A percentile compares a stretch with the other conserved stretches of the same genome.
phyloP scores from a whole-genome alignment of 1,284 basidiomycete genomes.

The Cryptococcus sp. region DNA sequence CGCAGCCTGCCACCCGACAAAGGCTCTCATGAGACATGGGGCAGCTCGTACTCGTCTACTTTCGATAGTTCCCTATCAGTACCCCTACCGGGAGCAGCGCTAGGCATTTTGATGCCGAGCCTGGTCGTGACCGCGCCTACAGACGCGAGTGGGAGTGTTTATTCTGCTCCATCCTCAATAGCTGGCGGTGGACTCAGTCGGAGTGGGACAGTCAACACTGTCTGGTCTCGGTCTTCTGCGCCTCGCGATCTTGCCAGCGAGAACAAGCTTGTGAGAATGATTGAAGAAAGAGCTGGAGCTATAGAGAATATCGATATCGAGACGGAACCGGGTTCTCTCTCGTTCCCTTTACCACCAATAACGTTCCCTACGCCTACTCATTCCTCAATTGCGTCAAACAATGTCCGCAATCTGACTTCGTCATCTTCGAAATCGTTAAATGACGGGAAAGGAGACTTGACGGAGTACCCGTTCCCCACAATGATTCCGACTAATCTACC shows the following conservation, averaged over 20 bases:
- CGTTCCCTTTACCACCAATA: slow-evolving; percentile 4
- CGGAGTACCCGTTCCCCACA: neutral
- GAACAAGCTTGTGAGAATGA: too few species aligned
- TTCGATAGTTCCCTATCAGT: too few species aligned
- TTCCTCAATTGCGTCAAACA: too few species aligned
- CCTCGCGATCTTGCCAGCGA: neutral
- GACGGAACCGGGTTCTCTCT: neutral
- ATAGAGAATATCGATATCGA: too few species aligned
- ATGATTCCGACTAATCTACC: slow-evolving; percentile 2
- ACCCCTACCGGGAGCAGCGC: neutral
- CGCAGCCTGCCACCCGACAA: neutral
- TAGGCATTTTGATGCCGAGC: neutral
- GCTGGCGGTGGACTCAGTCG: neutral
- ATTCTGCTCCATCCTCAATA: neutral
- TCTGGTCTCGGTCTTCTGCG: neutral
- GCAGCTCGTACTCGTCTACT: neutral
- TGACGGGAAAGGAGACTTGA: too few species aligned
- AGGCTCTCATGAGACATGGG: neutral
- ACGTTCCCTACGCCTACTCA: neutral
- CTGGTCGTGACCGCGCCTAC: slow-evolving; percentile 1
- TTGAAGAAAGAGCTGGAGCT: too few species aligned
- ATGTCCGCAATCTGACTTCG: too few species aligned
- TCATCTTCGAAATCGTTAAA: too few species aligned
- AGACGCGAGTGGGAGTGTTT: slow-evolving; percentile 3
- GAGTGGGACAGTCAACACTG: slow-evolving; percentile 3